A percentile compares a stretch with the other conserved stretches of the same genome.
Conservation (phyloP, 228 moss, liverwort and hornwort species). For the Sphagnum magellanicum region DNA sequence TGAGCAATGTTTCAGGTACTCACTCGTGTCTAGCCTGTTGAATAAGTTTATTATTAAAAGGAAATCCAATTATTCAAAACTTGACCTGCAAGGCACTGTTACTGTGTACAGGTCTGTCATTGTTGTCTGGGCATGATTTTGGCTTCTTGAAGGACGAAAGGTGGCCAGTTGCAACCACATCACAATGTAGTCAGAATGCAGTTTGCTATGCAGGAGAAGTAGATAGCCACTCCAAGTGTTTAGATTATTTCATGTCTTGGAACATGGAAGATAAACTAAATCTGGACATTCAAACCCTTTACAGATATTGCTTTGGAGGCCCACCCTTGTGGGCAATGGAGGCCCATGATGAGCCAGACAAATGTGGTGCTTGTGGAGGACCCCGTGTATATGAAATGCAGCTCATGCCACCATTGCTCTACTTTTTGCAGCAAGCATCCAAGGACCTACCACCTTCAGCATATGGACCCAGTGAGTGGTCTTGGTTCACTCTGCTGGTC, state of each 20-base stretch:
- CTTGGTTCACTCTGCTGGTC: conserved; percentile 77
- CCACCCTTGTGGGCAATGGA: conserved; percentile 66
- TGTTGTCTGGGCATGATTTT: too few species aligned
- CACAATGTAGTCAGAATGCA: background rate
- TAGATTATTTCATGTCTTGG: background rate
- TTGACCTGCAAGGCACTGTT: background rate
- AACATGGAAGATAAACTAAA: background rate
- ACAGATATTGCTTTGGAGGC: conserved; percentile 84
- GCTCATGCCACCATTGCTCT: conserved; percentile 92
- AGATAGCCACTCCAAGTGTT: background rate
- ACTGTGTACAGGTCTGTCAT: background rate
- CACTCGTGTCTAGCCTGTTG: background rate
- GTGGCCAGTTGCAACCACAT: background rate
- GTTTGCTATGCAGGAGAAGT: background rate
- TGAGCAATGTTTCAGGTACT: conserved; percentile 81
- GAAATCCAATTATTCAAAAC: too few species aligned
- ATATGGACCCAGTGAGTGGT: conserved; percentile 75
- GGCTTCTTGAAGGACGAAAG: too few species aligned
- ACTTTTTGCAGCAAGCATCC: conserved; percentile 79
- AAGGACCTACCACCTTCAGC: conserved; percentile 49
- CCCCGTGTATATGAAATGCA: conserved; percentile 92
- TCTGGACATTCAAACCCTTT: background rate
- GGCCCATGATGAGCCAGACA: conserved; percentile 51
- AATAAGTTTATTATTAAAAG: background rate
- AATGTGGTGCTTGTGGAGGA: conserved; percentile 76